Percentiles rank a stretch among this genome's conserved stretches.
Evolutionary conservation across 495 filamentous ascomycete species (phyloP).

Genomic region (Arthonia radiata): DNA sequence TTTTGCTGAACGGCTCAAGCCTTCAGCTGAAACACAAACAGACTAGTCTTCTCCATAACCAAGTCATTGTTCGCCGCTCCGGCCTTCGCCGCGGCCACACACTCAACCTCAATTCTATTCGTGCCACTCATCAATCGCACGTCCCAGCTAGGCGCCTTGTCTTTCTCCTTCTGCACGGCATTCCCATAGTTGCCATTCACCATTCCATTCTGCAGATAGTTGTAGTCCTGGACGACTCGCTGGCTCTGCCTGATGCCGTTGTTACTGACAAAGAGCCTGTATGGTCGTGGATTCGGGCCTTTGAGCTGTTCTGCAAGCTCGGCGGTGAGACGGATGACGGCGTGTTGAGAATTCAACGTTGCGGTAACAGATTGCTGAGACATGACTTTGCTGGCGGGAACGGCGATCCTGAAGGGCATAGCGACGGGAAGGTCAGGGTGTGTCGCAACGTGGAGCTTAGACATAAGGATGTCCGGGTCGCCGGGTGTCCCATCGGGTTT

Average conservation of each 20-base stretch:
- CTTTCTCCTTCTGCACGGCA: not conserved
- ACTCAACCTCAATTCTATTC: conserved; percentile 38
- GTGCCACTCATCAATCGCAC: conserved; percentile 31
- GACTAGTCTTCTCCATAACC: conserved; percentile 42
- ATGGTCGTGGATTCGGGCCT: no score
- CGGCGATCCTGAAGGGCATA: conserved; percentile 23
- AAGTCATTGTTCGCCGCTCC: conserved; percentile 27
- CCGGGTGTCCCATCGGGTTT: conserved; percentile 14
- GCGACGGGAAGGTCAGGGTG: conserved; percentile 26
- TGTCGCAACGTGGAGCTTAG: conserved; percentile 36
- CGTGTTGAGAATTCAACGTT: conserved; percentile 32
- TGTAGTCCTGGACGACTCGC: conserved; percentile 15
- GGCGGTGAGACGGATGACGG: not conserved
- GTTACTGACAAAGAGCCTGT: conserved; percentile 36
- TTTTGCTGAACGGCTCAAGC: no score
- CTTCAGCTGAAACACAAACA: conserved; percentile 30
- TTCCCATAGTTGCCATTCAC: conserved; percentile 18
- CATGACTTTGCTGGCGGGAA: conserved; percentile 33
- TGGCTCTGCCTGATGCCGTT: conserved; percentile 18
- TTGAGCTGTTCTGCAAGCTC: no score
- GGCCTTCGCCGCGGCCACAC: conserved; percentile 28
- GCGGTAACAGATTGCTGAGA: conserved; percentile 44
- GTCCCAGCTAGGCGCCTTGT: conserved; percentile 21
- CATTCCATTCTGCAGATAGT: conserved; percentile 8
- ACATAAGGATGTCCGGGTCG: conserved; percentile 33